Percentiles rank a stretch among this genome's conserved stretches.
Evolutionary conservation across 768 basidiomycete species (phyloP).

Genomic region (Xerocomellus intermedius): DNA sequence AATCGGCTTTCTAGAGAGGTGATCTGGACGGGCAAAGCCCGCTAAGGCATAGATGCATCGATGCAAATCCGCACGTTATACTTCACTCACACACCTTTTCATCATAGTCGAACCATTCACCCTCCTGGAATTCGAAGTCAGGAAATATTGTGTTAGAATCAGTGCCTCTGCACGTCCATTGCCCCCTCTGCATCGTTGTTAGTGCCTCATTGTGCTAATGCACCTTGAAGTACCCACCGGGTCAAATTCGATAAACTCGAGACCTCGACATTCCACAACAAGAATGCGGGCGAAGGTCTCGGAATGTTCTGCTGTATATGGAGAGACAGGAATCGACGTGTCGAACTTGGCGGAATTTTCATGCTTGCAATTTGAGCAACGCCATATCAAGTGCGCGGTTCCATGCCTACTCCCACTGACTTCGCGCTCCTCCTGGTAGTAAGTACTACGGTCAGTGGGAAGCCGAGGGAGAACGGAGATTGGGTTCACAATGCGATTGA

Average conservation of each 20-base stretch:
- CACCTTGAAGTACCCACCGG: conserved; percentile 47
- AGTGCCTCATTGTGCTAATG: neutral
- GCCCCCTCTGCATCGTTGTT: conserved; percentile 49
- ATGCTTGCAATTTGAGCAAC: conserved; percentile 72
- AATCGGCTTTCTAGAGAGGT: conserved; percentile 65
- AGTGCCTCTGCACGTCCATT: conserved; percentile 71
- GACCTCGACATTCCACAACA: conserved; percentile 79
- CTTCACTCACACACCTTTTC: conserved; percentile 60
- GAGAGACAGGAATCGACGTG: conserved; percentile 40
- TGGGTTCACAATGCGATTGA: conserved; percentile 64
- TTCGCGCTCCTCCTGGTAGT: conserved; percentile 59
- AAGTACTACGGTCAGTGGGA: conserved; percentile 3
- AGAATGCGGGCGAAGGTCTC: conserved; percentile 64
- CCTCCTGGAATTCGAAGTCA: conserved; percentile 53
- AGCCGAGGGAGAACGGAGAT: neutral
- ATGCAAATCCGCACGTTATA: neutral
- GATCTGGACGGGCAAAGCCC: conserved; percentile 65
- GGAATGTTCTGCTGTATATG: conserved; percentile 61
- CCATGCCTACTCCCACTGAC: conserved; percentile 65
- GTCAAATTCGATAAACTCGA: conserved; percentile 80
- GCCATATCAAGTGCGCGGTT: conserved; percentile 81
- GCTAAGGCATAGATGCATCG: conserved; percentile 36
- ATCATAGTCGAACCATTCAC: conserved; percentile 85
- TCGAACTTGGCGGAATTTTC: conserved; percentile 85
- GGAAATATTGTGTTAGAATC: conserved; percentile 55